Evolutionary conservation across 495 filamentous ascomycete species (phyloP).

Genomic region (Chaetomidium leptoderma): DNA sequence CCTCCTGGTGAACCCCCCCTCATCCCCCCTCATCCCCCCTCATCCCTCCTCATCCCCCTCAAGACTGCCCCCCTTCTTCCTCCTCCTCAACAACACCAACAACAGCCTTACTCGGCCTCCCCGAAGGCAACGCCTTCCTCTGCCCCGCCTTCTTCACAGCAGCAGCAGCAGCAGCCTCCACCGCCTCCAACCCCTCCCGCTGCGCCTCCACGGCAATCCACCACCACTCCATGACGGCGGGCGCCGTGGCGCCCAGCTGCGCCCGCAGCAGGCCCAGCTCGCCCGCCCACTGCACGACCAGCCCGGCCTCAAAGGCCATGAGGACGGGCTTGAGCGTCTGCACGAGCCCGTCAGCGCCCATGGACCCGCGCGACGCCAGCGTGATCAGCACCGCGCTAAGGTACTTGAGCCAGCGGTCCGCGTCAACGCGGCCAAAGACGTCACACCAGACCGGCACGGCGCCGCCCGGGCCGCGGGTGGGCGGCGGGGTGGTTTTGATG

Average conservation of each 20-base stretch:
- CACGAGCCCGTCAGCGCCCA: conserved; percentile 49
- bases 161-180: not conserved
- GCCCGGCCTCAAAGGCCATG: conserved; percentile 62
- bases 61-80: not conserved
- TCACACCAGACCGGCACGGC: conserved; percentile 75
- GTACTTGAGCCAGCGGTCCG: conserved; percentile 60
- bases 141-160: not conserved
- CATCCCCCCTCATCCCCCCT: no score
- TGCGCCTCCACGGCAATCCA: conserved; percentile 49
- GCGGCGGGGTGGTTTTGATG: conserved; percentile 31
- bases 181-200: conserved; percentile 18
- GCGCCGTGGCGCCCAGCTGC: conserved; percentile 39
- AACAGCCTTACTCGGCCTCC: not conserved
- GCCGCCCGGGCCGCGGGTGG: conserved; percentile 29
- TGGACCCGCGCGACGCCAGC: conserved; percentile 57
- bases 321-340: conserved; percentile 56
- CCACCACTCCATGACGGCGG: conserved; percentile 64
- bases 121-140: conserved; percentile 11
- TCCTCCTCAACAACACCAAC: no score
- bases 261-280: conserved; percentile 43
- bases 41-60: not conserved
- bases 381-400: conserved; percentile 55
- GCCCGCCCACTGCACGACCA: conserved; percentile 62
- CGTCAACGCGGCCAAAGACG: conserved; percentile 61
- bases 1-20: no score